phyloP scores from a whole-genome alignment of 106 monocot genomes.

The Phalaenopsis aphrodite region DNA sequence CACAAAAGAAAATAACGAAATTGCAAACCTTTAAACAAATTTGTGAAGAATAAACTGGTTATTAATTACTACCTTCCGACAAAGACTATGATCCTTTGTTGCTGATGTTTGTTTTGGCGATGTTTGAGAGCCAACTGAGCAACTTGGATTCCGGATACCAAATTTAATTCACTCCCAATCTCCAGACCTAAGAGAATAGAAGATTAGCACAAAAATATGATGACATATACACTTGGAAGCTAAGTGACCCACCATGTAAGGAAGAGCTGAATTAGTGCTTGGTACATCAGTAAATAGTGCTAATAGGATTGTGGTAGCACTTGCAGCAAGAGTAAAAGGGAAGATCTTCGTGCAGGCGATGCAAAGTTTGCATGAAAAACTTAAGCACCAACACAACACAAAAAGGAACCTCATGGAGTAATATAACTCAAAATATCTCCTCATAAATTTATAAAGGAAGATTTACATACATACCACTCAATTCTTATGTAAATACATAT shows the following conservation, averaged over 20 bases:
- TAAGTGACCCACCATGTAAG: background rate
- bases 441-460: no score
- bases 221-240: background rate
- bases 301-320: background rate
- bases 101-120: constrained; percentile 93
- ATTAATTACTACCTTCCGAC: constrained; percentile 67
- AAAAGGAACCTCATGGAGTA: no score
- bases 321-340: no score
- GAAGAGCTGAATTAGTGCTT: background rate
- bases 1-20: constrained; percentile 6
- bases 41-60: background rate
- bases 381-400: no score
- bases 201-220: background rate
- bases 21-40: constrained; percentile 1
- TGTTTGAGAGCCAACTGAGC: constrained; percentile 98
- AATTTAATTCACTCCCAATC: constrained; percentile 78
- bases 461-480: no score
- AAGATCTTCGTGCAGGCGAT: no score
- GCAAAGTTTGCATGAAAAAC: no score
- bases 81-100: constrained; percentile 96
- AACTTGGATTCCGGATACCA: constrained; percentile 87
- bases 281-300: background rate
- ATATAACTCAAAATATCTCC: no score
- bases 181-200: constrained; percentile 44
- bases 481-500: no score